phyloP scores from a whole-genome alignment of 371 early-diverging fungal species.

The Syncephalastrum sp. region DNA sequence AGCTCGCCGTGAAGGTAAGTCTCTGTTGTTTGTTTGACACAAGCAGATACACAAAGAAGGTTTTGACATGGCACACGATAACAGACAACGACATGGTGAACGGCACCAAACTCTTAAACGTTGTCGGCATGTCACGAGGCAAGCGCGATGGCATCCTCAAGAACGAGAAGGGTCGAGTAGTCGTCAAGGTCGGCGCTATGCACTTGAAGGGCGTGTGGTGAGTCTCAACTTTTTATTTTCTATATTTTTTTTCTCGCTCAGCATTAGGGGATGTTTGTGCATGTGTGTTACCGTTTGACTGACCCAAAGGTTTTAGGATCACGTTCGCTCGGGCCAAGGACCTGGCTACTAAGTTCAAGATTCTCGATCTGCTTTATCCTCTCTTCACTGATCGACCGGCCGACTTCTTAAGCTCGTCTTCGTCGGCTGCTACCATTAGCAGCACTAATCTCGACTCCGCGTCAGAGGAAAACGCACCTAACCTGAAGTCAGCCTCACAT shows the following conservation, averaged over 20 bases:
- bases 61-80: slow-evolving; percentile 5
- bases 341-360: slow-evolving; percentile 70
- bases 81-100: slow-evolving; percentile 83
- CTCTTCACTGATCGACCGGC: slow-evolving; percentile 73
- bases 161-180: slow-evolving; percentile 81
- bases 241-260: slow-evolving; percentile 1
- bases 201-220: slow-evolving; percentile 88
- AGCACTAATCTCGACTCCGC: too few species aligned
- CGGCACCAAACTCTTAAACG: slow-evolving; percentile 84
- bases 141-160: slow-evolving; percentile 87
- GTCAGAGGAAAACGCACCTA: too few species aligned
- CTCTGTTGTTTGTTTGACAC: not conserved
- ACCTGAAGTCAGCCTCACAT: too few species aligned
- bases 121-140: slow-evolving; percentile 87
- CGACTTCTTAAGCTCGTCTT: slow-evolving; percentile 20
- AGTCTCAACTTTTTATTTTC: slow-evolving; percentile 13
- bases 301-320: slow-evolving; percentile 42
- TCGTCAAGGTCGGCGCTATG: slow-evolving; percentile 88
- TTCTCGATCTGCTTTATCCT: slow-evolving; percentile 70
- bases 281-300: slow-evolving; percentile 4
- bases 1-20: slow-evolving; percentile 72
- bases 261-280: not conserved
- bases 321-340: slow-evolving; percentile 71
- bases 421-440: not conserved
- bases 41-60: not conserved